Conservation (phyloP, 2,329 filamentous ascomycete genomes). For the Talaromyces piceae region DNA sequence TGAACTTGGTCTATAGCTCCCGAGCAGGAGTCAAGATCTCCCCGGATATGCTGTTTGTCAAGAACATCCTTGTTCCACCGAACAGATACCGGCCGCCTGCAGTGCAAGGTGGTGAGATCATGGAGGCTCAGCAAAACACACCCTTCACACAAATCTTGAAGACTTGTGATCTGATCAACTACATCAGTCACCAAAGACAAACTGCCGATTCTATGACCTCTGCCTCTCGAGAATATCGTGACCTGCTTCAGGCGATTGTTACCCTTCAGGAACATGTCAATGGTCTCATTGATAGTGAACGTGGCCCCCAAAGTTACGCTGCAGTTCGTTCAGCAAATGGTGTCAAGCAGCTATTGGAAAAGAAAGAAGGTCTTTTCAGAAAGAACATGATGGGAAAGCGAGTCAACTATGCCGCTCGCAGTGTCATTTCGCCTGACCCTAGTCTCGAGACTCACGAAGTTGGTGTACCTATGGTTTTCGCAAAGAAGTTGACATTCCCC, state of each 20-base stretch:
- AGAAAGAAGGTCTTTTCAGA: constrained; percentile 95
- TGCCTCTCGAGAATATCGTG: constrained; percentile 57
- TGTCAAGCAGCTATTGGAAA: constrained; percentile 96
- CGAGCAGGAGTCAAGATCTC: constrained; percentile 59
- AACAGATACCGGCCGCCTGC: constrained; percentile 88
- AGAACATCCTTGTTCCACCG: constrained; percentile 77
- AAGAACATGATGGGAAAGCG: constrained; percentile 99
- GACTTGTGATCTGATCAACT: constrained; percentile 63
- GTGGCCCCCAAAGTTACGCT: constrained; percentile 75
- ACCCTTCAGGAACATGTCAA: constrained; percentile 85
- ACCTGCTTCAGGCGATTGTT: constrained; percentile 75
- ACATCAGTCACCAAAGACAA: constrained; percentile 64
- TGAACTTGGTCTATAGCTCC: constrained; percentile 78
- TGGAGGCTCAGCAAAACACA: constrained; percentile 81
- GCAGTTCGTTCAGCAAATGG: constrained; percentile 78
- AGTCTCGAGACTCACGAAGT: constrained; percentile 99
- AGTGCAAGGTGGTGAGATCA: constrained; percentile 70
- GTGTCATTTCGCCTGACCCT: constrained; percentile 95
- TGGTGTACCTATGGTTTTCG: constrained; percentile 95
- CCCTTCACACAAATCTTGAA: constrained; percentile 80
- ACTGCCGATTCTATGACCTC: constrained; percentile 39
- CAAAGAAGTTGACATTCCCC: constrained; percentile 89
- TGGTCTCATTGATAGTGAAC: constrained; percentile 80
- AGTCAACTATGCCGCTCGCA: constrained; percentile 95
- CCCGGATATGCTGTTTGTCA: constrained; percentile 91